Percentiles rank a stretch among this genome's conserved stretches.
phyloP scores from a whole-genome alignment of 257 asterid species.

The Salvia splendens region DNA sequence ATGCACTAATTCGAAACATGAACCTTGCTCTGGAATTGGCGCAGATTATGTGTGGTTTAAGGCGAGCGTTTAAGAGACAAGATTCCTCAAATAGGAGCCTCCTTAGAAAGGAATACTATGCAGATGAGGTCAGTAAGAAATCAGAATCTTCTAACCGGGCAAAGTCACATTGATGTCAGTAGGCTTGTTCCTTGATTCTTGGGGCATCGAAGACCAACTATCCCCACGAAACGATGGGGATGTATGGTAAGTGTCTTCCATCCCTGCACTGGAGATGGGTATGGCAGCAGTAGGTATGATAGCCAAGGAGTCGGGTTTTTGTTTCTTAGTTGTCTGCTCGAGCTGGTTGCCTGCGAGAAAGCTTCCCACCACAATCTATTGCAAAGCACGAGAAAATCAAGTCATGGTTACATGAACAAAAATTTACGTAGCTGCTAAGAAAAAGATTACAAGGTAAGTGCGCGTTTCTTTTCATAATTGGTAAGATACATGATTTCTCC shows the following conservation, averaged over 20 bases:
- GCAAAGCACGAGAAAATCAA: background rate
- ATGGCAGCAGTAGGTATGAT: constrained; percentile 44
- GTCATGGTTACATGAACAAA: too few relatives aligned
- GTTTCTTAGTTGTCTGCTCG: constrained; percentile 72
- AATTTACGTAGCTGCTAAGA: too few relatives aligned
- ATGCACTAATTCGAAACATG: constrained; percentile 37
- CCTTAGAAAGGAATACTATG: background rate
- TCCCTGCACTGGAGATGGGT: constrained; percentile 56
- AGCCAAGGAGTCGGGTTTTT: constrained; percentile 46
- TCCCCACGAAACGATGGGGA: constrained; percentile 70
- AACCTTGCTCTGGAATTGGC: constrained; percentile 29
- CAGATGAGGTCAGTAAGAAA: constrained; percentile 37
- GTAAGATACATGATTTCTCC: too few relatives aligned
- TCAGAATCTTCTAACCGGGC: constrained; percentile 39
- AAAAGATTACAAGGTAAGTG: too few relatives aligned
- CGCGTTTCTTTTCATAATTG: too few relatives aligned
- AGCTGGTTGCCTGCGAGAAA: constrained; percentile 75
- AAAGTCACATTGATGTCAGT: constrained; percentile 62
- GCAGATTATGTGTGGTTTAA: constrained; percentile 28
- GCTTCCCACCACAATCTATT: constrained; percentile 86
- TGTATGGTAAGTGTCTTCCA: constrained; percentile 50
- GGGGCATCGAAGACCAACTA: constrained; percentile 67
- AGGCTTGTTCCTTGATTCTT: constrained; percentile 52
- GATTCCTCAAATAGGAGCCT: constrained; percentile 19
- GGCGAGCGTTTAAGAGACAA: constrained; percentile 33